Evolutionary conservation across 306 rosid genomes (phyloP), one percentile per base, ranked within the genome.

Genomic region (Ormosia emarginata): DNA sequence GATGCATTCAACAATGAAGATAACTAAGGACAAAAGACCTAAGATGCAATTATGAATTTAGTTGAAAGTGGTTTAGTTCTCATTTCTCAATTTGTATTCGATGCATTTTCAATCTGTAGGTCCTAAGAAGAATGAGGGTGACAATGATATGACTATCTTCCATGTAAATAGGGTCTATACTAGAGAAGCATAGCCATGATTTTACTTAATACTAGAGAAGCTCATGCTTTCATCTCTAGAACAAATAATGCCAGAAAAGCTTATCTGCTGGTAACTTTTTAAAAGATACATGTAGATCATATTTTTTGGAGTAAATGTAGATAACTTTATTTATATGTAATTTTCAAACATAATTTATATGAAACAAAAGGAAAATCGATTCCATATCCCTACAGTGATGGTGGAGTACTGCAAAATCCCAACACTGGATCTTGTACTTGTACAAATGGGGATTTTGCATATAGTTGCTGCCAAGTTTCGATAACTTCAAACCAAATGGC

Each of bases 31-130:
- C 17, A 71, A 15, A 58, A 63, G 82, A 68, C 61, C 73, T 40
- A 72, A 72, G 6, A 70, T 24, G 79, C 88, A 90, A n/a, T 86
- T 79, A 86, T 88, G 77, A 71, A 74, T 70, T 70, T 81, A 43
- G 91, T 84, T 89, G 91, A 87, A 87, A 74, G 86, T 82, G 77
- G 83, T 46, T 72, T 67, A 75, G 47, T n/a, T n/a, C n/a, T n/a
- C n/a, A n/a, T n/a, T 70, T 78, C 77, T 85, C 86, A 65, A 81
- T 63, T 78, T 77, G 8, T 78, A 84, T 76, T 84, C 37, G 74
- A 75, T 86, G 75, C 84, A 64, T 63, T 75, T 41, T 81, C 33
- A 43, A 65, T 67, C 5, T 69, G 81, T 70, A 81, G 82, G 82
- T 46, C 84, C 82, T 74, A 13, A 44, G 69, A 70, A 77, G 53